Base-by-base conservation (phyloP, 2,329 filamentous ascomycete genomes). In the Penicillium sp. region DNA sequence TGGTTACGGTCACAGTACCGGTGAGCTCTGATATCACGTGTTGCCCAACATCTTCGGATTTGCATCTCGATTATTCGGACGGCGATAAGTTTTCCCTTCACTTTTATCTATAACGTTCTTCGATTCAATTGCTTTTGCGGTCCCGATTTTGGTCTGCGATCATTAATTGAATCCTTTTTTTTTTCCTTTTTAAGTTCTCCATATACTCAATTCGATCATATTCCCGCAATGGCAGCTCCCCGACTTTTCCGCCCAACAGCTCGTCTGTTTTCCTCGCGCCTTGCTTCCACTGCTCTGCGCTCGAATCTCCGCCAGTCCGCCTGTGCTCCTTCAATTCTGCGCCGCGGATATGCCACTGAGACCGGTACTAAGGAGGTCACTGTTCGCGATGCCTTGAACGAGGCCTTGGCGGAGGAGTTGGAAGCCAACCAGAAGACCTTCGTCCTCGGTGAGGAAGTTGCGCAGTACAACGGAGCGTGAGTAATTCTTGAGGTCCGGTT, bases 401-500 rank as follows among this genome's bases (percentile, higher is more conserved):
- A 99, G 82, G 94, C 94, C 59, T 87, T 99, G 73, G 92, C 92
- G 46, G 94, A 99, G 82, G 94, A 99, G 84, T 87, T 99, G 77
- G 92, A 97, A 83, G 76, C 79, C 73, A 96, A 99, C 79, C 83
- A 88, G 63, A 97, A 97, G 83, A 92, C 97, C 69, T 99, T 97
- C 77, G 81, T 99, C 67, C 78, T 99, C 57, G 94, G 94, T 71
- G 94, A 99, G 83, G 94, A 99, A 82, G 94, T 99, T 72, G 94
- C 94, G 70, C 94, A 99, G 81, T 99, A 99, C 83, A 99, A 99
- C 78, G 94, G 94, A 83, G 93, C 93, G 82, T 85, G 78, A 75
- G 82, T 79, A 59, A 53, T 50, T 39, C 55, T 13, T 31, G 2
- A 35, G 39, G 16, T 20, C 8, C 34, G 29, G 13, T 58, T 20